Percentiles rank a stretch among this genome's conserved stretches.
Conservation (phyloP, 176 grass and related monocot genomes). For the Rhynchospora pubera region DNA sequence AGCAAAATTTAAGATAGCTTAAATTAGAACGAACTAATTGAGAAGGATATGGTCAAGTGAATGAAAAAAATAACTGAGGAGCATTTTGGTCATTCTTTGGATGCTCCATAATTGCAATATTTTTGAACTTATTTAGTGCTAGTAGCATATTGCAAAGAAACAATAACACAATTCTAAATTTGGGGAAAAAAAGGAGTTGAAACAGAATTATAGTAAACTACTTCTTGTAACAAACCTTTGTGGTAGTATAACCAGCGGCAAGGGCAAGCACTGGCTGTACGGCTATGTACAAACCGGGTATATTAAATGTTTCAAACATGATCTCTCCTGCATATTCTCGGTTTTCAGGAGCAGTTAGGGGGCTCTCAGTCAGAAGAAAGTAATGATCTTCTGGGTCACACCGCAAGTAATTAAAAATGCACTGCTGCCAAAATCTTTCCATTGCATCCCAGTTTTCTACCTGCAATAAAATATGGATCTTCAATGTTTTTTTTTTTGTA, state of each 20-base stretch:
- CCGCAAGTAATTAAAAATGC: slow-evolving; percentile 85
- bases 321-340: slow-evolving; percentile 92
- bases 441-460: slow-evolving; percentile 97
- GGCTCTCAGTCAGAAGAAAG: slow-evolving; percentile 92
- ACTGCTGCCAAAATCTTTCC: slow-evolving; percentile 99
- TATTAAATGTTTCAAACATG: slow-evolving; percentile 99
- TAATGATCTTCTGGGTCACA: slow-evolving; percentile 96
- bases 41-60: background rate
- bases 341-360: slow-evolving; percentile 77
- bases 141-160: background rate
- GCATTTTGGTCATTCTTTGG: background rate
- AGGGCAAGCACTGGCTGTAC: slow-evolving; percentile 91
- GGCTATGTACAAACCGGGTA: slow-evolving; percentile 86
- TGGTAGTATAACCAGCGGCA: slow-evolving; percentile 89
- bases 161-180: slow-evolving; percentile 4
- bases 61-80: background rate
- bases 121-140: background rate
- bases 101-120: background rate
- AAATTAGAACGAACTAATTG: background rate
- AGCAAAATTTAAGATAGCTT: background rate
- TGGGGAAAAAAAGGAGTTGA: background rate
- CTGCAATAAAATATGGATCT: slow-evolving; percentile 25
- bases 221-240: slow-evolving; percentile 50
- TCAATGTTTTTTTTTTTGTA: background rate
- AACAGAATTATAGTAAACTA: background rate